Evolutionary conservation across 108 stramenopile genomes (phyloP).

Genomic region (Nitzschia sp.): DNA sequence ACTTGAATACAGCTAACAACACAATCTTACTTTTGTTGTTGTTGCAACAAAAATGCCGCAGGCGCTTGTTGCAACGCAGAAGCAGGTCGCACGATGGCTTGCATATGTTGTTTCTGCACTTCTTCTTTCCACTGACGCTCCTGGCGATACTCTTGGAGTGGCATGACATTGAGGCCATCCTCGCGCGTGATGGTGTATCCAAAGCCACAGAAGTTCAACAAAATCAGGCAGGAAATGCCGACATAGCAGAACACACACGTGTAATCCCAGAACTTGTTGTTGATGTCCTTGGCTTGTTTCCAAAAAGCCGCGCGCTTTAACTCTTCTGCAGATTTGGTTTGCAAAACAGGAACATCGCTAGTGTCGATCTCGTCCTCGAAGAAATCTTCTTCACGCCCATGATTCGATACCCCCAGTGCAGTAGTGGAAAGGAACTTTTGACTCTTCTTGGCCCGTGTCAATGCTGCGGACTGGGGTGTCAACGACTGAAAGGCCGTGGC

Average conservation of each 20-base stretch:
- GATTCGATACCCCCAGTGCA: background rate
- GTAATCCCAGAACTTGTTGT: slow-evolving; percentile 22
- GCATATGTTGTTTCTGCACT: background rate
- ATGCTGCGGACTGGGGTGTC: background rate
- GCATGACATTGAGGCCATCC: slow-evolving; percentile 7
- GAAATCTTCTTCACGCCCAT: background rate
- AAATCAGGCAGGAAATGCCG: background rate
- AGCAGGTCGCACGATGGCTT: background rate
- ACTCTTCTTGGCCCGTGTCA: background rate
- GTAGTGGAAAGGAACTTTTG: too few relatives aligned
- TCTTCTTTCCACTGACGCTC: slow-evolving; percentile 12
- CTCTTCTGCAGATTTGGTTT: background rate
- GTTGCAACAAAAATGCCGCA: background rate
- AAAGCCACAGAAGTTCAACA: slow-evolving; percentile 10
- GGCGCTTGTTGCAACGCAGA: background rate
- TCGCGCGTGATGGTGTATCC: slow-evolving; percentile 2
- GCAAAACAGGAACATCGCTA: background rate
- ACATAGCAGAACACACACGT: slow-evolving; percentile 11
- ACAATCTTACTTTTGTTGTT: slow-evolving; percentile 1
- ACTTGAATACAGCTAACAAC: too few relatives aligned
- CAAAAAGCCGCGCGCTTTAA: background rate
- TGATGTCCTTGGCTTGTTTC: slow-evolving; percentile 6
- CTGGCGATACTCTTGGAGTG: background rate
- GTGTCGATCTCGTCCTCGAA: background rate
- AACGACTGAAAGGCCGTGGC: background rate